A percentile compares a stretch with the other conserved stretches of the same genome.
Evolutionary conservation across 2,329 filamentous ascomycete species (phyloP).

Genomic region (Hypoxylon sp.): DNA sequence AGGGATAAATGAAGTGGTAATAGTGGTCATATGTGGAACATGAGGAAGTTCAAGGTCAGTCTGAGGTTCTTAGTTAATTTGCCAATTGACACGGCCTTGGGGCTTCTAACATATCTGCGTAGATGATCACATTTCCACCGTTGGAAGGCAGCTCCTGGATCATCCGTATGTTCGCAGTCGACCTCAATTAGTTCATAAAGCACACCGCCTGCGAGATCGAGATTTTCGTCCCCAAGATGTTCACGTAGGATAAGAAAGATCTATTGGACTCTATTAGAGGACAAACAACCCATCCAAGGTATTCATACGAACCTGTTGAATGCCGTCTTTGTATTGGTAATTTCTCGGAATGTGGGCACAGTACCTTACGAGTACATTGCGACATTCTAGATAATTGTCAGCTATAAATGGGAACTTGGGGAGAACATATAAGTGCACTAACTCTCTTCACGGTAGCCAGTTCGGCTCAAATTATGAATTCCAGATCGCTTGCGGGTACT

Average conservation of each 20-base stretch:
- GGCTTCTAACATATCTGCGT: slow-evolving; percentile 58
- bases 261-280: slow-evolving; percentile 46
- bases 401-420: neutral
- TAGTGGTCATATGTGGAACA: slow-evolving; percentile 63
- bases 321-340: slow-evolving; percentile 62
- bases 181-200: slow-evolving; percentile 64
- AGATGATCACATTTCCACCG: slow-evolving; percentile 63
- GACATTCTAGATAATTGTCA: slow-evolving; percentile 56
- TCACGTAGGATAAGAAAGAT: slow-evolving; percentile 61
- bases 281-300: neutral
- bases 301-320: slow-evolving; percentile 56
- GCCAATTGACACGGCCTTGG: neutral
- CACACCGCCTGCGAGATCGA: slow-evolving; percentile 61
- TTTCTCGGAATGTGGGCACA: slow-evolving; percentile 63
- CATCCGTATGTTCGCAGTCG: slow-evolving; percentile 61
- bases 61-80: slow-evolving; percentile 47
- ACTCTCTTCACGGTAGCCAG: slow-evolving; percentile 52
- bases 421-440: slow-evolving; percentile 23
- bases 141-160: slow-evolving; percentile 62
- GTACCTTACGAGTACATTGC: slow-evolving; percentile 62
- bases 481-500: slow-evolving; percentile 45
- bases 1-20: slow-evolving; percentile 60
- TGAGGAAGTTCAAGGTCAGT: slow-evolving; percentile 62
- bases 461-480: slow-evolving; percentile 45
- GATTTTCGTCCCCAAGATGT: slow-evolving; percentile 62